These are phyloP conservation scores for Suillus subluteus DNA, from an alignment of 768 basidiomycete genomes.

Conservation along the genomic window DNA sequence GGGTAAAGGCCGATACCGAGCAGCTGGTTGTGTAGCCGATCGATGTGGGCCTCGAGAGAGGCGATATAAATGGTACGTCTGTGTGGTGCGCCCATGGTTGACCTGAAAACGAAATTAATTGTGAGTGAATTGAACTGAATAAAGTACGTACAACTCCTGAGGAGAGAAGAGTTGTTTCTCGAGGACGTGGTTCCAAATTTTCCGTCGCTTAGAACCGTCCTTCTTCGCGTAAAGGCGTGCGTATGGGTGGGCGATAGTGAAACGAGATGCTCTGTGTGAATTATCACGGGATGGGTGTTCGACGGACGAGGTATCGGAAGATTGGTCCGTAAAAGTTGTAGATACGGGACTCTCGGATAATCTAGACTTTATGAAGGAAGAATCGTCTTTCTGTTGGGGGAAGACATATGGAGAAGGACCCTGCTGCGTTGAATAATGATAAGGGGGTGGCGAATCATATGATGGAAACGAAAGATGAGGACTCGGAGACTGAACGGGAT, in stretches of 20 bases:
- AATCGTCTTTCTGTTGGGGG: slow-evolving; percentile 3
- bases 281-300: slow-evolving; percentile 22
- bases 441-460: slow-evolving; percentile 11
- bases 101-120: slow-evolving; percentile 38
- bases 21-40: slow-evolving; percentile 64
- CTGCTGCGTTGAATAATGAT: slow-evolving; percentile 4
- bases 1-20: slow-evolving; percentile 57
- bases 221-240: slow-evolving; percentile 70
- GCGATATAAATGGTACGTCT: slow-evolving; percentile 73
- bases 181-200: slow-evolving; percentile 78
- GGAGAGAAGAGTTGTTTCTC: slow-evolving; percentile 73
- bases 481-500: too few species aligned
- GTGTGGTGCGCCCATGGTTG: slow-evolving; percentile 67
- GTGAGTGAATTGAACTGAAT: slow-evolving; percentile 4
- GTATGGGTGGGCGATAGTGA: slow-evolving; percentile 63
- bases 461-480: background rate
- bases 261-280: slow-evolving; percentile 23
- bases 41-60: slow-evolving; percentile 74
- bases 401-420: slow-evolving; percentile 19
- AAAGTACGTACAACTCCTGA: slow-evolving; percentile 59
- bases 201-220: slow-evolving; percentile 65
- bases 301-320: slow-evolving; percentile 9
- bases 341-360: slow-evolving; percentile 8
- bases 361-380: slow-evolving; percentile 14
- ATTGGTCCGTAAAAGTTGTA: background rate